Evolutionary conservation across 805 yeast genomes (phyloP), one percentile per base, ranked within the genome.

Genomic region (Saccharomycopsis fibuligera): DNA sequence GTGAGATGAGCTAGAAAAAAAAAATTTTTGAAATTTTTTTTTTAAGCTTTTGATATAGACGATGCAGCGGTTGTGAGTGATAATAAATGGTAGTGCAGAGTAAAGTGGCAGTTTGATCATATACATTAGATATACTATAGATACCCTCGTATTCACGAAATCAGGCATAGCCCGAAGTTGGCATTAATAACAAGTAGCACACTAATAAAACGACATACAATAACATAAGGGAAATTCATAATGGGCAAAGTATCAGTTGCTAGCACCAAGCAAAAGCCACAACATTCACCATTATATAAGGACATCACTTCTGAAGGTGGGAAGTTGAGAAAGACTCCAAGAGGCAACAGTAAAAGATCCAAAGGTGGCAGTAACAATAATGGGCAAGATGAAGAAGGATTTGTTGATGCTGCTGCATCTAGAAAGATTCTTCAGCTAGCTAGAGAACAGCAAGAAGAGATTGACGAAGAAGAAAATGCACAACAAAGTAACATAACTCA

Each of bases 401-500:
- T 68, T 57, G 73, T 93, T 35, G 96, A 91, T 68, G 85, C 97
- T 17, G 72, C 79, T 17, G 69, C 87, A 27, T 86, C 97, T 1
- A 74, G 95, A 65, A 87, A 79, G 67, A 90, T 93, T 64, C 71
- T 93, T 56, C 86, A 85, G 62, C 72, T 93, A 54, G 99, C 99
- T 17, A 81, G 77, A 58, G 91, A 85, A 59, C 99, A 93, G 68
- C 96, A 89, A 66, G 89, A 86, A 40, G 99, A 93, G 62, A 63
- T 90, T 19, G 90, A 79, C 47, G 80, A 72, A 42, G 96, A 86
- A 60, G 84, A 79, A 53, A 68, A 51, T 42, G 31, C 23, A 14
- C 58, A 47, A 8, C 56, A 56, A 62, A 59, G 51, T 57, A 57
- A 49, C 57, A 56, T 58, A 61, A 62, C 62, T 62, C 53, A 41